Percentiles rank a stretch among this genome's conserved stretches.
These are phyloP conservation scores for Penicillium fimorum DNA, from an alignment of 495 filamentous ascomycete species.

Conservation along the genomic window DNA sequence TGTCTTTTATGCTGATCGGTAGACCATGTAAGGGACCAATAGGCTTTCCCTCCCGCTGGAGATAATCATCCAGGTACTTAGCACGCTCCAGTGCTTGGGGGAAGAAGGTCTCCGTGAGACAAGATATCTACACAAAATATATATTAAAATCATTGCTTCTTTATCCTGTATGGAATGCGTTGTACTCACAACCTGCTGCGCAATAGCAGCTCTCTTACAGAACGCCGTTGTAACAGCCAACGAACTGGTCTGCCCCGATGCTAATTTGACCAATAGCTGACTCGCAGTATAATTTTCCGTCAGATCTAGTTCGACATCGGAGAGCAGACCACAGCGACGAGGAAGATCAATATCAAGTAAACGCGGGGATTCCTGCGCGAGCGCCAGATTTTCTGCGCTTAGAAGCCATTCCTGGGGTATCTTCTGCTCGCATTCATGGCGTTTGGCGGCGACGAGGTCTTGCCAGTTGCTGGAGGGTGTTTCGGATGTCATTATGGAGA, in stretches of 20 bases:
- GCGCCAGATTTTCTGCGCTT: neutral
- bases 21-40: slow-evolving; percentile 61
- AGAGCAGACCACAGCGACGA: slow-evolving; percentile 23
- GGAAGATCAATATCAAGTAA: slow-evolving; percentile 23
- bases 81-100: slow-evolving; percentile 36
- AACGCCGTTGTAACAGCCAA: slow-evolving; percentile 50
- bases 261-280: slow-evolving; percentile 34
- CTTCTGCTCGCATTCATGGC: slow-evolving; percentile 22
- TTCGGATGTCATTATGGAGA: neutral
- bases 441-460: slow-evolving; percentile 23
- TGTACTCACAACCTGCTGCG: slow-evolving; percentile 29
- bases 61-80: slow-evolving; percentile 41
- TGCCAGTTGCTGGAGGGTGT: slow-evolving; percentile 19
- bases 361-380: slow-evolving; percentile 9
- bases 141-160: neutral
- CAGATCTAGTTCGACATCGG: slow-evolving; percentile 46
- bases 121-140: slow-evolving; percentile 29
- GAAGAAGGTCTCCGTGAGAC: slow-evolving; percentile 46
- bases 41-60: slow-evolving; percentile 33
- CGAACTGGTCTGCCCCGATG: slow-evolving; percentile 33
- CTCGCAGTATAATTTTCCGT: slow-evolving; percentile 51
- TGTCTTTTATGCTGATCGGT: slow-evolving; percentile 62
- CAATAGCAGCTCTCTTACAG: slow-evolving; percentile 40
- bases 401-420: slow-evolving; percentile 33
- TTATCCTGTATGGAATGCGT: slow-evolving; percentile 37